Percentiles rank a stretch among this genome's conserved stretches.
phyloP scores from a whole-genome alignment of 306 rosid genomes.

The Prinsepia uniflora region DNA sequence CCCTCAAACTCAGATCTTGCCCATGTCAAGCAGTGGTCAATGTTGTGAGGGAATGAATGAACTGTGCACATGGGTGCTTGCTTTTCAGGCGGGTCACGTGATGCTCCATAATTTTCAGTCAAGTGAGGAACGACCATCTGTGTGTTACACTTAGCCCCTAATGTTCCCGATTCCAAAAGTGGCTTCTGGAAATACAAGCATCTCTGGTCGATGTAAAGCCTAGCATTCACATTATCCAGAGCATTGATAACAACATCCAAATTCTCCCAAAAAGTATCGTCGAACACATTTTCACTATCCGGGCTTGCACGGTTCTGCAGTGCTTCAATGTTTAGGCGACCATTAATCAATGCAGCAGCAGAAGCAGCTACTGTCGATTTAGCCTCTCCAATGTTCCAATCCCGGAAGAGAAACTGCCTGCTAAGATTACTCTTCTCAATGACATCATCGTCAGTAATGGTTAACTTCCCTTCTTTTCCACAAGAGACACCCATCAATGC shows the following conservation, averaged over 20 bases:
- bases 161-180: conserved; percentile 27
- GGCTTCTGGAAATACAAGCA: conserved; percentile 31
- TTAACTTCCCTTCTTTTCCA: conserved; percentile 21
- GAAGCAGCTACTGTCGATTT: conserved; percentile 29
- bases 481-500: conserved; percentile 29
- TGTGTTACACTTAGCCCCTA: conserved; percentile 30
- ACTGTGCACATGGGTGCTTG: conserved; percentile 32
- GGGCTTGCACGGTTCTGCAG: conserved; percentile 28
- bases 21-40: conserved; percentile 32
- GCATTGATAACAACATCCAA: conserved; percentile 28
- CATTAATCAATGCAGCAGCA: conserved; percentile 20
- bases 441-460: conserved; percentile 29
- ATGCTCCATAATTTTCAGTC: conserved; percentile 27
- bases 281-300: conserved; percentile 21
- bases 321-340: conserved; percentile 16
- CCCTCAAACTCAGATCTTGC: conserved; percentile 31
- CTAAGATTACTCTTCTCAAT: conserved; percentile 30
- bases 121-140: conserved; percentile 33
- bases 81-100: conserved; percentile 27
- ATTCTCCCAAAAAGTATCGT: conserved; percentile 29
- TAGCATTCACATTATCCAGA: conserved; percentile 28
- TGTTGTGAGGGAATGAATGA: conserved; percentile 31
- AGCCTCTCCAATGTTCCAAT: conserved; percentile 32
- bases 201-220: conserved; percentile 28
- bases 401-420: conserved; percentile 29